Evolutionary conservation across 1,284 basidiomycete species (phyloP), one percentile per base, ranked within the genome.

Genomic region (Cryptococcus hybrid): DNA sequence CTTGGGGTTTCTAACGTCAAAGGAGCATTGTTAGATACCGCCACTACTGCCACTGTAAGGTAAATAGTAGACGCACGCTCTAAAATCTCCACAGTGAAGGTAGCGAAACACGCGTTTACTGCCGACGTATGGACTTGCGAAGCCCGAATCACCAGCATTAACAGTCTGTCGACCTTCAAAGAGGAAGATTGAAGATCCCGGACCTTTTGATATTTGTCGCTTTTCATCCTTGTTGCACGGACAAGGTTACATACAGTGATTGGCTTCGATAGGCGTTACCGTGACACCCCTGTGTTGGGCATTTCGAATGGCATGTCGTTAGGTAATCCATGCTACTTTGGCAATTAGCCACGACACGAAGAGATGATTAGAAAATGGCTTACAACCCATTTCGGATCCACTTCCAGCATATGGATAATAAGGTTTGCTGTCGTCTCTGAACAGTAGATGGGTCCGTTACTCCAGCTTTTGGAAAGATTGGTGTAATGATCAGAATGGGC

Each of bases 401-500:
- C 93, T 12, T 85, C 84, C 2, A 98, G 84, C 84, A 93, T 93
- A 66, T 91, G 88, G 35, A 87, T 83, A 62, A 98, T 91, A 7
- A 99, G 80, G 61, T 92, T 94, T 9, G 91, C 92, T 0, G 95
- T 98, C 4, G 85, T 88, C 64, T 88, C 82, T 60, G 93, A 96
- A 76, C 94, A 97, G 78, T 99, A 99, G 43, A 99, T 95, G 1
- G 88, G 90, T 0, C 95, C 95, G 64, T 84, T 85, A 58, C 85
- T 86, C 95, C 95, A 99, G 49, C 82, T 86, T 5, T 88, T 85
- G 0, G 88, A 88, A 1, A 97, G 81, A 66, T 89, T 92, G 0
- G 93, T 95, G 69, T 96, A 95, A 69, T 95, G 92, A 70, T 95
- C 91, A 2, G 91, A 93, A 74, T 97, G 93, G 0, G 92, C 93